A percentile compares a stretch with the other conserved stretches of the same genome.
Conservation (phyloP, 495 filamentous ascomycete genomes). For the Clohesyomyces aquaticus region DNA sequence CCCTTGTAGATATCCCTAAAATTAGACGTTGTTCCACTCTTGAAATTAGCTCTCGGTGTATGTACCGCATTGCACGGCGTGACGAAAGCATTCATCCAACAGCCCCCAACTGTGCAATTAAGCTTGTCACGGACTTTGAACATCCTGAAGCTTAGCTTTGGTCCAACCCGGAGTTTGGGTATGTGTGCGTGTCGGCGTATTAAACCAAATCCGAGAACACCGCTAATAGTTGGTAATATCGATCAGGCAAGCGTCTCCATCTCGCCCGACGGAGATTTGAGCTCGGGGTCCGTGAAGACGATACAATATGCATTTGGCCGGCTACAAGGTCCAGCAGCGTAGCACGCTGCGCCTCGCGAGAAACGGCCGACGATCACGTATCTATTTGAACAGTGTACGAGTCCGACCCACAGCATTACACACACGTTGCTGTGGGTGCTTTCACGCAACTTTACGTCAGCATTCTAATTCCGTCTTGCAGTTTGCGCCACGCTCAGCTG, state of each 20-base stretch:
- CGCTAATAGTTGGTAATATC: no score
- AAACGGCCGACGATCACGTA: neutral
- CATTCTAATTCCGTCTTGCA: conserved; percentile 1
- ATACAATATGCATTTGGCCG: no score
- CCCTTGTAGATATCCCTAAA: conserved; percentile 61
- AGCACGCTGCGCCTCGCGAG: neutral
- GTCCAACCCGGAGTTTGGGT: no score
- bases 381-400: no score
- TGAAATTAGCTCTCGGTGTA: neutral
- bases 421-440: no score
- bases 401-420: no score
- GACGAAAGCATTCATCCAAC: no score
- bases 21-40: neutral
- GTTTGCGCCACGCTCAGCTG: neutral
- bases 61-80: neutral
- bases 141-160: neutral
- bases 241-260: no score
- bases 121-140: neutral
- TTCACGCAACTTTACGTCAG: conserved; percentile 1
- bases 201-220: no score
- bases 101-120: no score
- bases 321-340: neutral
- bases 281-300: neutral
- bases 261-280: conserved; percentile 1
- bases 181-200: no score